Conservation (phyloP, 2,329 filamentous ascomycete species). For the Emericellopsis cladophorae region DNA sequence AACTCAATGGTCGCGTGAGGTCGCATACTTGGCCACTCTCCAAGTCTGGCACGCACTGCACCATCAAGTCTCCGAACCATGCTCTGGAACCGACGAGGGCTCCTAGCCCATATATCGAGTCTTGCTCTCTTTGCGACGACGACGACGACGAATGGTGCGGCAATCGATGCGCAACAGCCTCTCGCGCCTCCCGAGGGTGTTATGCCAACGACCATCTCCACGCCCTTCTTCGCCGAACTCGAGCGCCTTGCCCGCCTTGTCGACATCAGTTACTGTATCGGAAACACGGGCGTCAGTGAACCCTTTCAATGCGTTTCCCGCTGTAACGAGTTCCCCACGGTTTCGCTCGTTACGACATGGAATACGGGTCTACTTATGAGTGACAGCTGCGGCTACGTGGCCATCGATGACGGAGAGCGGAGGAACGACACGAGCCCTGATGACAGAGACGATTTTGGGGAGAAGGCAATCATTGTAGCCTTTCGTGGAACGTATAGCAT, state of each 20-base stretch:
- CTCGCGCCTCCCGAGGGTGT: background rate
- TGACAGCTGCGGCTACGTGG: conserved; percentile 90
- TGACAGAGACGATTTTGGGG: conserved; percentile 3
- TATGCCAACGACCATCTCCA: conserved; percentile 30
- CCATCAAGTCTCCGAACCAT: too few species aligned
- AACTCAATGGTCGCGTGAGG: too few species aligned
- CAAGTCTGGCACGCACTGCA: too few species aligned
- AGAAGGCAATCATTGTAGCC: conserved; percentile 57
- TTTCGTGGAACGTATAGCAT: conserved; percentile 94
- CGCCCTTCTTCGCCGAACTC: conserved; percentile 61
- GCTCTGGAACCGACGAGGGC: background rate
- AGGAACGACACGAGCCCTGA: conserved; percentile 6
- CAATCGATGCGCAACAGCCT: background rate
- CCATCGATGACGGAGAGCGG: conserved; percentile 53
- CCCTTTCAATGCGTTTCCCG: conserved; percentile 80
- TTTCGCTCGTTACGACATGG: conserved; percentile 76
- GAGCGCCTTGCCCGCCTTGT: conserved; percentile 85
- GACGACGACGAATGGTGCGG: background rate
- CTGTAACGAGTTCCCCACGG: conserved; percentile 69
- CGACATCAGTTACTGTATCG: conserved; percentile 90
- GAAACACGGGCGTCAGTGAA: conserved; percentile 64
- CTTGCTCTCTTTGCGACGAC: background rate
- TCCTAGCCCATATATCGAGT: background rate
- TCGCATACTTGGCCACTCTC: too few species aligned
- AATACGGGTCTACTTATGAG: conserved; percentile 78